Base-by-base conservation (phyloP, 805 yeast species). In the Blastobotrys parvus region DNA sequence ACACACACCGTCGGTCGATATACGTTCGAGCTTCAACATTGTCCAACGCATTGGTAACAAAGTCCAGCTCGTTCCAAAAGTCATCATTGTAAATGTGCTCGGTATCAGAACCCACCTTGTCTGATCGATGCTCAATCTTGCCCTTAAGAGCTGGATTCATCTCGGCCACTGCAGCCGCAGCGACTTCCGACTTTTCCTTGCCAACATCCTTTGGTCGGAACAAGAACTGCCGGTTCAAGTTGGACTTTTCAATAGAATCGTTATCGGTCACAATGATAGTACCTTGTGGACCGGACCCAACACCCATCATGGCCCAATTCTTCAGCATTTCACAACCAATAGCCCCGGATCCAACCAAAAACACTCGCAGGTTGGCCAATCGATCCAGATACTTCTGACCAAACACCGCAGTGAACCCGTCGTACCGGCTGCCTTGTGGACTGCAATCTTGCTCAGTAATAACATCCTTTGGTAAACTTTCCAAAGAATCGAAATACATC, bases 281-380 rank as follows among this genome's bases (percentile, higher is more conserved):
- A 56, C 98, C 98, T 3, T 82, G 64, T 32, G 89, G 86, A 34
- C 97, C 97, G 19, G 94, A 74, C 29, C 95, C 97, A 42, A 92
- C 68, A 36, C 98, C 98, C 77, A 89, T 74, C 75, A 92, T 74
- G 3, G 98, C 96, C 97, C 97, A 92, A 60, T 87, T 89, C 67
- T 92, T 92, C 57, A 92, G 72, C 89, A 92, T 90, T 67, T 92
- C 98, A 69, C 98, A 92, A 32, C 98, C 98, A 69, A 92, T 92
- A 16, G 98, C 98, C 61, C 98, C 98, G 1, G 97, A 88, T 36
- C 98, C 98, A 33, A 92, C 98, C 52, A 92, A 70, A 63, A 92
- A 90, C 3, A 89, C 87, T 57, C 78, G 82, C 49, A 83, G 68
- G 62, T 89, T 86, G 31, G 85, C 77, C 45, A 92, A 67, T 35